Evolutionary conservation across 2,329 filamentous ascomycete species (phyloP).

Genomic region (Akanthomyces muscarius): DNA sequence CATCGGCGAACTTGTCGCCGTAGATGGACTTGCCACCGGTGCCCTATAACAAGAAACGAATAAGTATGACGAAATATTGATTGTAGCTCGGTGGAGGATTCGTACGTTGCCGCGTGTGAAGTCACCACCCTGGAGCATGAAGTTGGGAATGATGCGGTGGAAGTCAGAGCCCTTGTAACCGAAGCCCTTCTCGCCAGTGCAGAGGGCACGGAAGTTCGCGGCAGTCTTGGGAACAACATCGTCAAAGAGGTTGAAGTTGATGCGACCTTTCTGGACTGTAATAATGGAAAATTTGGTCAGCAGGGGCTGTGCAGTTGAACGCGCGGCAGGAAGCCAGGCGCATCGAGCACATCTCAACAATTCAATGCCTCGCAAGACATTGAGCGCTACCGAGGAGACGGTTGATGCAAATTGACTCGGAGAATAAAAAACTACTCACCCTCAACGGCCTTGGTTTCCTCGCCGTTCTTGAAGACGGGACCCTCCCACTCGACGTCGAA

Average conservation of each 20-base stretch:
- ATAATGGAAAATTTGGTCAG: slow-evolving; percentile 15
- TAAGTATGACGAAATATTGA: slow-evolving; percentile 20
- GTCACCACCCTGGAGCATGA: slow-evolving; percentile 97
- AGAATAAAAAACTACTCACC: slow-evolving; percentile 45
- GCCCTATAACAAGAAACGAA: slow-evolving; percentile 49
- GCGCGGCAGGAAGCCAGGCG: background rate
- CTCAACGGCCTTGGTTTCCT: slow-evolving; percentile 51
- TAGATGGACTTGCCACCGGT: slow-evolving; percentile 93
- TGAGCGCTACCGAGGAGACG: background rate
- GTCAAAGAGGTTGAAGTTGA: slow-evolving; percentile 87
- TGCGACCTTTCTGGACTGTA: slow-evolving; percentile 68
- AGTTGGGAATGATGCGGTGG: slow-evolving; percentile 88
- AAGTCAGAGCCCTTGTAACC: slow-evolving; percentile 81
- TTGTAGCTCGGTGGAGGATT: slow-evolving; percentile 20
- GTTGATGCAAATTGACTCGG: background rate
- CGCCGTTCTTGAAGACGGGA: slow-evolving; percentile 60
- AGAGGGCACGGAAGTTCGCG: slow-evolving; percentile 80
- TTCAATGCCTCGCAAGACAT: background rate
- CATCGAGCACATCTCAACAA: background rate
- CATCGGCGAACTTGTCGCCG: slow-evolving; percentile 88
- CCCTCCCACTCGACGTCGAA: slow-evolving; percentile 74
- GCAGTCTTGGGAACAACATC: slow-evolving; percentile 83
- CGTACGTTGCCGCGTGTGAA: slow-evolving; percentile 89
- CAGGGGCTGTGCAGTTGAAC: slow-evolving; percentile 4
- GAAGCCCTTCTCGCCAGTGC: slow-evolving; percentile 75